These are phyloP conservation scores for Mycena chlorophos DNA, from an alignment of 768 basidiomycete genomes.

Conservation along the genomic window DNA sequence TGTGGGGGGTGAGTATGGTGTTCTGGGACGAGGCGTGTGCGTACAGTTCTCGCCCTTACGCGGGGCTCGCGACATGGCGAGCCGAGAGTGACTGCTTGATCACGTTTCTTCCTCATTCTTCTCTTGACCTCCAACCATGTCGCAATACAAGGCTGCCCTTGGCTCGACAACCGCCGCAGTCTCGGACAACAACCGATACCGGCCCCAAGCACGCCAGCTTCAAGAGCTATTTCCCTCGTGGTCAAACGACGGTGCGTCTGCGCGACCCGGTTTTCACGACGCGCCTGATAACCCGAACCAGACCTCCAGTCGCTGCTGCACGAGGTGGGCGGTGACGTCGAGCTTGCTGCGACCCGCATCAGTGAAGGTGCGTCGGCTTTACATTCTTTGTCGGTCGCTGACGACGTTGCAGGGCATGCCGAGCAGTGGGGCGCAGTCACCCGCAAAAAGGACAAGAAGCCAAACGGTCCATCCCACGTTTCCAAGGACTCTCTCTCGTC, in stretches of 20 bases:
- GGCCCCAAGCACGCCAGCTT: slow-evolving; percentile 56
- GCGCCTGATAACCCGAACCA: slow-evolving; percentile 31
- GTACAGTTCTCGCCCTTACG: slow-evolving; percentile 81
- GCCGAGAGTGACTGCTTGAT: no score
- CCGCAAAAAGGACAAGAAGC: slow-evolving; percentile 87
- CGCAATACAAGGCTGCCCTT: slow-evolving; percentile 47
- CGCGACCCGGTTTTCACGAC: slow-evolving; percentile 16
- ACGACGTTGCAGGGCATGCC: slow-evolving; percentile 54
- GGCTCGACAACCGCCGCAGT: slow-evolving; percentile 38
- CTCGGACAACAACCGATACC: slow-evolving; percentile 46
- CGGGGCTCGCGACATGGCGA: slow-evolving; percentile 59
- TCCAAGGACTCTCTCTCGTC: slow-evolving; percentile 53
- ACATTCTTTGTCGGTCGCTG: slow-evolving; percentile 19
- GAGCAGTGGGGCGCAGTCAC: slow-evolving; percentile 83
- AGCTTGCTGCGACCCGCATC: slow-evolving; percentile 72
- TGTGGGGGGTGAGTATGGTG: not conserved
- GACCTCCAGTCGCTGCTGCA: slow-evolving; percentile 70
- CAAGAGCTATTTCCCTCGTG: slow-evolving; percentile 72
- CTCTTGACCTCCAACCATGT: not conserved
- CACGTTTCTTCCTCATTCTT: not conserved
- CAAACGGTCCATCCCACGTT: slow-evolving; percentile 39
- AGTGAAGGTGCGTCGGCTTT: slow-evolving; percentile 57
- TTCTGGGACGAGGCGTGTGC: not conserved
- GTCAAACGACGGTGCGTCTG: slow-evolving; percentile 62
- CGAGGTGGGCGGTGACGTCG: slow-evolving; percentile 69